Evolutionary conservation across 2,329 filamentous ascomycete genomes (phyloP), one percentile per base, ranked within the genome.

Genomic region (Cladosporium sp.): DNA sequence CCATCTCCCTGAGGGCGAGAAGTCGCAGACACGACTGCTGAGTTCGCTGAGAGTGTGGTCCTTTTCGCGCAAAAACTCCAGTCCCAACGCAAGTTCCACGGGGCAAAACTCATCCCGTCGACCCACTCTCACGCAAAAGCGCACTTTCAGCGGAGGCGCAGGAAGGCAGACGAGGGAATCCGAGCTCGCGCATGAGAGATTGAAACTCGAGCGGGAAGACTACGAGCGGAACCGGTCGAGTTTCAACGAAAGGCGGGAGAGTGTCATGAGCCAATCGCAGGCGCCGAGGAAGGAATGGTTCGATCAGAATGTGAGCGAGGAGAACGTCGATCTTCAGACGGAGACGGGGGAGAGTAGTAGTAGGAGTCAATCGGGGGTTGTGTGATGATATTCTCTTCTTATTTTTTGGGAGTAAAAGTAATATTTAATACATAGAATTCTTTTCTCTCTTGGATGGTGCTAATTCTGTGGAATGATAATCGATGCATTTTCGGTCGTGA

Each of bases 161-260:
- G 65, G 67, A 51, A 54, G 60, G 9, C 53, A 65, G 27, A 59
- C 62, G 9, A 30, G 60, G 15, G 67, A 67, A 22, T 62, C 61
- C 4, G 65, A 68, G 43, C 60, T 61, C 52, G 71, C 71, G 16
- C 61, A 67, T 22, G 57, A 63, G 49, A 57, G 72, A 46, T 51
- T 74, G 47, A 66, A 66, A 45, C 38, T 67, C 32, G 71, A 75
- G 61, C 62, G 62, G 62, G 59, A 55, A 38, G 57, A 65, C 19
- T 57, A 53, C 32, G 45, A 59, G 33, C 43, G 51, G 33, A 45
- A 62, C 45, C 52, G 54, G 4, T 41, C 27, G 22, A 58, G 53
- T 53, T 45, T 61, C 29, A 51, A 57, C 12, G 55, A 57, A 42
- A 52, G 59, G 38, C 49, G 56, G 18, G 49, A 51, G 35, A 58